These are phyloP conservation scores for Aureobasidium sp. DNA, from an alignment of 2,329 filamentous ascomycete genomes.

Conservation along the genomic window DNA sequence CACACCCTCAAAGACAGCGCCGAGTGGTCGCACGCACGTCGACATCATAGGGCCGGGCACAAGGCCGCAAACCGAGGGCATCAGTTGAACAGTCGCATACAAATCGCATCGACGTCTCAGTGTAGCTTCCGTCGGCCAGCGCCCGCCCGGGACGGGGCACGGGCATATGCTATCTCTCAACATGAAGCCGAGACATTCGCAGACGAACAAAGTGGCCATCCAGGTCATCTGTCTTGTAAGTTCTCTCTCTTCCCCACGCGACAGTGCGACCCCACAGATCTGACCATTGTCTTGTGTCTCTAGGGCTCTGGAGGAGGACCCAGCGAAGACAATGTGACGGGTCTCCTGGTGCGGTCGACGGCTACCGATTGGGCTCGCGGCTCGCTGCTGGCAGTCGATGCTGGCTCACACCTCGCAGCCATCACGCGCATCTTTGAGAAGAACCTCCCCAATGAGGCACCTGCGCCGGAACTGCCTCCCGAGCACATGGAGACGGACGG, in stretches of 20 bases:
- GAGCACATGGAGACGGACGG: conserved; percentile 3
- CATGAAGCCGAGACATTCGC: conserved; percentile 5
- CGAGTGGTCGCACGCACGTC: background rate
- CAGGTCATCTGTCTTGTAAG: conserved; percentile 42
- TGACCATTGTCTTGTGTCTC: background rate
- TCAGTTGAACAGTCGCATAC: background rate
- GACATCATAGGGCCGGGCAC: background rate
- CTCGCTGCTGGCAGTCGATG: conserved; percentile 86
- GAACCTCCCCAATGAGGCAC: conserved; percentile 37
- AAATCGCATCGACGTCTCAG: background rate
- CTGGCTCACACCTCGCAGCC: conserved; percentile 77
- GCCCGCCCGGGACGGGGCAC: conserved; percentile 11
- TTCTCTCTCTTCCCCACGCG: conserved; percentile 12
- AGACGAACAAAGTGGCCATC: conserved; percentile 30
- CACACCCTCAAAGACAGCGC: background rate
- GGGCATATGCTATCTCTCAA: background rate
- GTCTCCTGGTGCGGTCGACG: conserved; percentile 76
- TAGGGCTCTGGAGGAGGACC: conserved; percentile 87
- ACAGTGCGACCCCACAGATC: background rate
- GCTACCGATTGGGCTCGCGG: conserved; percentile 70
- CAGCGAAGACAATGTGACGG: conserved; percentile 79
- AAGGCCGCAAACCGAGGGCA: background rate
- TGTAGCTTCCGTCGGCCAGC: background rate
- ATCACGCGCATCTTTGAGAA: conserved; percentile 69
- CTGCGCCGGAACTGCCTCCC: conserved; percentile 9